Evolutionary conservation across 306 rosid genomes (phyloP), one percentile per base, ranked within the genome.

Genomic region (Prunus mume): DNA sequence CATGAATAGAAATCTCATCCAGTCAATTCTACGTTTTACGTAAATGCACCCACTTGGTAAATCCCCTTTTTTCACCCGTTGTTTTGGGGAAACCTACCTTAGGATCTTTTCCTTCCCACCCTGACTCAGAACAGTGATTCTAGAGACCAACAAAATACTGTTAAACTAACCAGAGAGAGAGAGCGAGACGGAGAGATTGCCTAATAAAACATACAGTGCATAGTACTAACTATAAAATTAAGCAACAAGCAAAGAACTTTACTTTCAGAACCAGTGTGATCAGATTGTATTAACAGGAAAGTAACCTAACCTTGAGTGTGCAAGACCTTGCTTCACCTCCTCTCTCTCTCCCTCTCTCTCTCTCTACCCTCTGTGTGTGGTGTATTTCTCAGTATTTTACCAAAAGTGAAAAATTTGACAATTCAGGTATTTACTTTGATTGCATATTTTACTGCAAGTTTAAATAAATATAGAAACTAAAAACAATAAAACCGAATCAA

Each of bases 241-340:
- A 79, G 90, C 80, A 78, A 81, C 84, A 81, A 80, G 32, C 83
- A 79, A 57, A 72, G 49, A 67, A 76, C 24, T 56, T 56, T 76
- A 78, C 76, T 83, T 83, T 68, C 73, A 76, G 28, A 19, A 20
- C 47, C 49, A 74, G 69, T 85, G 72, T 56, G 6, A 56, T 49
- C 84, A 81, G 81, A 55, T 56, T 77, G 78, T 66, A 79, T 84
- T 90, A 78, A 80, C 87, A 67, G 75, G 66, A 50, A 84, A 82
- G 89, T 72, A 79, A 81, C 83, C 93, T 79, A 83, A 85, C 79
- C 76, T 60, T 80, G 78, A 83, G 88, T 74, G 11, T 12, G 43
- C 46, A 19, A 63, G 68, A 30, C 38, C 65, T 60, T 12, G 65
- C 8, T 25, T 55, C 46, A 9, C 68, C 20, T 63, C 22, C 2